A percentile compares a stretch with the other conserved stretches of the same genome.
Evolutionary conservation across 2,329 filamentous ascomycete species (phyloP).

Genomic region (Mycosphaerella sp.): DNA sequence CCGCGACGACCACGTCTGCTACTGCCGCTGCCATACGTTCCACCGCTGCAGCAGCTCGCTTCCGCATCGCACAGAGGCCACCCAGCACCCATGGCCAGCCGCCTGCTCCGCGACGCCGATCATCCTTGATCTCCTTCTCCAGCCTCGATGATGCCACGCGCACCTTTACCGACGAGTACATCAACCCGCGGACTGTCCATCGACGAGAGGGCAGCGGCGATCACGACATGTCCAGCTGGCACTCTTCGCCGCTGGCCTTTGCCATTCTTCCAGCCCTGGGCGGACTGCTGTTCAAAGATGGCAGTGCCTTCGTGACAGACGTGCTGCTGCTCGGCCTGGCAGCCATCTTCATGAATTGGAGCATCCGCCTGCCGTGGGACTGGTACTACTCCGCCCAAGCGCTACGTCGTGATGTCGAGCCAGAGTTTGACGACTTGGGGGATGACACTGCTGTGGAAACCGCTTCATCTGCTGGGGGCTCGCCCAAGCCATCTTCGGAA

Average conservation of each 20-base stretch:
- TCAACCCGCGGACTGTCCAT: slow-evolving; percentile 43
- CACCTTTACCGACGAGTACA: slow-evolving; percentile 63
- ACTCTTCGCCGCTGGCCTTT: slow-evolving; percentile 74
- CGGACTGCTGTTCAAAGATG: slow-evolving; percentile 78
- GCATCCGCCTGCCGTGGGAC: slow-evolving; percentile 78
- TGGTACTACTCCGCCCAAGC: slow-evolving; percentile 49
- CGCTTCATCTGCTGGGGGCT: slow-evolving; percentile 21
- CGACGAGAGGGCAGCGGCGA: slow-evolving; percentile 35
- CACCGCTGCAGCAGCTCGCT: slow-evolving; percentile 18
- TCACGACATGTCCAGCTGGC: slow-evolving; percentile 61
- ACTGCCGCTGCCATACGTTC: slow-evolving; percentile 1
- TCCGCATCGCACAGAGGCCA: slow-evolving; percentile 20
- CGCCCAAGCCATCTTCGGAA: slow-evolving; percentile 14
- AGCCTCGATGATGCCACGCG: slow-evolving; percentile 61
- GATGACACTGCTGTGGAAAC: slow-evolving; percentile 25
- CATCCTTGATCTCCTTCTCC: slow-evolving; percentile 72
- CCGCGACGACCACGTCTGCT: neutral
- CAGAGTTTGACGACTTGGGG: slow-evolving; percentile 7
- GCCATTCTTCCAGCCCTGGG: slow-evolving; percentile 81
- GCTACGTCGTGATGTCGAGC: slow-evolving; percentile 21
- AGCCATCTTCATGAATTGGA: slow-evolving; percentile 87
- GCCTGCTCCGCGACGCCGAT: slow-evolving; percentile 51
- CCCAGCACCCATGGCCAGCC: slow-evolving; percentile 17
- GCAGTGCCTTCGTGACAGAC: slow-evolving; percentile 76
- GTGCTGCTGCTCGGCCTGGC: slow-evolving; percentile 72